A percentile compares a stretch with the other conserved stretches of the same genome.
phyloP scores from a whole-genome alignment of 2,329 filamentous ascomycete species.

The Epichloe gansuensis region DNA sequence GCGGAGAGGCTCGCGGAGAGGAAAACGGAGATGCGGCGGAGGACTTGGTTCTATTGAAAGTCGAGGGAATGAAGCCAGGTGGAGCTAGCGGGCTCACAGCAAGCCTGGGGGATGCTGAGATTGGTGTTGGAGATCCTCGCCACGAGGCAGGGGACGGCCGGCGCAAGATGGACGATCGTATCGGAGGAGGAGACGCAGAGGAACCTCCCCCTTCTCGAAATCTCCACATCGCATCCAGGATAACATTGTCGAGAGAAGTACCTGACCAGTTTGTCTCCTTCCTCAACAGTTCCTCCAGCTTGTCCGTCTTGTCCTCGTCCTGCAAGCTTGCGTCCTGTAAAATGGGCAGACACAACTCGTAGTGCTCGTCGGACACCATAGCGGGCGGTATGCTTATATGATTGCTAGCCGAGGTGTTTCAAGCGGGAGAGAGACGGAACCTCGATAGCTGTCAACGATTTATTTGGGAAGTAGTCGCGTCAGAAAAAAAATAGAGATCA shows the following conservation, averaged over 20 bases:
- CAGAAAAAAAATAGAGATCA: background rate
- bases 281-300: conserved; percentile 72
- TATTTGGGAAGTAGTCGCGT: background rate
- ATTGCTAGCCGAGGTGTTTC: background rate
- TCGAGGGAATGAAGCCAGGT: conserved; percentile 68
- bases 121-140: conserved; percentile 70
- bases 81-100: conserved; percentile 73
- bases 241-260: conserved; percentile 70
- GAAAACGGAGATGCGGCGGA: conserved; percentile 80
- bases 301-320: conserved; percentile 92
- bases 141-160: conserved; percentile 87
- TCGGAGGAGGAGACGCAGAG: conserved; percentile 65
- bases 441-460: background rate
- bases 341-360: conserved; percentile 81
- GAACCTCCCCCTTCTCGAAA: conserved; percentile 56
- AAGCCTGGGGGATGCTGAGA: conserved; percentile 70
- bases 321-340: conserved; percentile 71
- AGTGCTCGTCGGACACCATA: conserved; percentile 89
- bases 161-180: conserved; percentile 80
- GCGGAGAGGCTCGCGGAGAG: conserved; percentile 83
- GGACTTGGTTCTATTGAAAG: conserved; percentile 61
- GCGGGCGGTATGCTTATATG: conserved; percentile 12
- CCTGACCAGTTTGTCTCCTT: conserved; percentile 66
- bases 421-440: background rate
- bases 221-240: conserved; percentile 84